Conservation (phyloP, 192 early-diverging fungal genomes). For the Coemansia furcata region DNA sequence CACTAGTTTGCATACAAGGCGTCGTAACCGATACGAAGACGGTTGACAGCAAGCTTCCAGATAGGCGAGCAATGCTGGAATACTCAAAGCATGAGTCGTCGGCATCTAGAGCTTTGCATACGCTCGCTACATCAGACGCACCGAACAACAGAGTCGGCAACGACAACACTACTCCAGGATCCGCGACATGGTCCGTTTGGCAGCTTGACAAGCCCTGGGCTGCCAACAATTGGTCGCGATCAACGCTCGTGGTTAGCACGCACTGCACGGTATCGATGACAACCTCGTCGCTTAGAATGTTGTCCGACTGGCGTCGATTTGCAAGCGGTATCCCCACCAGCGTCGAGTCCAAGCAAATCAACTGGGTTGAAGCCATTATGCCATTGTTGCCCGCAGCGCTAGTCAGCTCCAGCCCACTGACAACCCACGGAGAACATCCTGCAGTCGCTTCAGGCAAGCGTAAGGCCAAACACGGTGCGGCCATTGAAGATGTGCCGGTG, state of each 20-base stretch:
- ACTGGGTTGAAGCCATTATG: background rate
- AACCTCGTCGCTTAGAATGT: background rate
- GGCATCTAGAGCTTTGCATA: background rate
- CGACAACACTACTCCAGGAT: background rate
- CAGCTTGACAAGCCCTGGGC: background rate
- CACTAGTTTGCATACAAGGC: background rate
- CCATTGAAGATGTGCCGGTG: background rate
- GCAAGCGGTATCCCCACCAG: background rate
- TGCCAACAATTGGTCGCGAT: background rate
- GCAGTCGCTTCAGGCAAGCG: background rate
- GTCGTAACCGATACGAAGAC: background rate
- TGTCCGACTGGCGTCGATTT: background rate
- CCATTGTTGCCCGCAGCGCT: background rate
- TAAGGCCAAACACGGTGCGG: background rate
- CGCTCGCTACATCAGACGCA: background rate
- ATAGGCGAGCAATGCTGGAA: background rate
- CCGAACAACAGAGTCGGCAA: background rate
- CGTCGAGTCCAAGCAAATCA: background rate
- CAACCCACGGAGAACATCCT: background rate
- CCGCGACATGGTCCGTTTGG: background rate
- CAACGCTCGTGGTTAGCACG: background rate
- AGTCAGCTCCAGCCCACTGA: background rate
- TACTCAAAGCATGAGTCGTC: background rate
- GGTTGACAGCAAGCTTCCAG: background rate
- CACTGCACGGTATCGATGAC: background rate